These are phyloP conservation scores for Umbelopsis sp. DNA, from an alignment of 192 early-diverging fungal species.

Conservation along the genomic window DNA sequence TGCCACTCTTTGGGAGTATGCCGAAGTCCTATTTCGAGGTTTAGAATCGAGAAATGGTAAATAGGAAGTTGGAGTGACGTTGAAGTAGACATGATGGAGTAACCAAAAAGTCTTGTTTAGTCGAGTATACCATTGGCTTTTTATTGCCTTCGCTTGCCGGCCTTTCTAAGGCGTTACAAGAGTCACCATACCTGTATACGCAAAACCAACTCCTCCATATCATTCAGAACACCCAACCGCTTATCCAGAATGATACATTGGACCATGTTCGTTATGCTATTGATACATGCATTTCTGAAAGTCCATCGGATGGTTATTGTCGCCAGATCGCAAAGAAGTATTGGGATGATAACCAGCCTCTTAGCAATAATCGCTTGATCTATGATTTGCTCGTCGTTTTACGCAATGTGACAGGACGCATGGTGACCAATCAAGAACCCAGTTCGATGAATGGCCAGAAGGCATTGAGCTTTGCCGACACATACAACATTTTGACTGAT, in stretches of 20 bases:
- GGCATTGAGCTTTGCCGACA: background rate
- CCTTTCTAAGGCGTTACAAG: conserved; percentile 53
- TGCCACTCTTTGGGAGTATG: conserved; percentile 50
- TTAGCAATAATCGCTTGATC: conserved; percentile 58
- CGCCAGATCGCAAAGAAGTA: conserved; percentile 52
- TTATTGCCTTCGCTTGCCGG: conserved; percentile 64
- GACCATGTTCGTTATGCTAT: conserved; percentile 48
- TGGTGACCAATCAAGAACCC: conserved; percentile 34
- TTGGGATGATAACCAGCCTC: conserved; percentile 40
- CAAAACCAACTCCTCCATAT: conserved; percentile 49
- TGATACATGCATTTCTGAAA: conserved; percentile 32
- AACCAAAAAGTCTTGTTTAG: conserved; percentile 5
- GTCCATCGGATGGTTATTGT: conserved; percentile 43
- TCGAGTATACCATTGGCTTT: conserved; percentile 51
- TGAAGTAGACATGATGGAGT: background rate
- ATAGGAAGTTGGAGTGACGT: background rate
- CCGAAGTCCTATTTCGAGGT: conserved; percentile 32
- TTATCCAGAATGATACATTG: conserved; percentile 50
- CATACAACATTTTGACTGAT: background rate
- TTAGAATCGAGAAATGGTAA: conserved; percentile 9
- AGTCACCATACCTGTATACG: conserved; percentile 44
- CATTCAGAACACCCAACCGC: conserved; percentile 46
- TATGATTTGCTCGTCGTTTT: conserved; percentile 51
- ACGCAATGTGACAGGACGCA: conserved; percentile 55
- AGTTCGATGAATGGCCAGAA: background rate